Conservation (phyloP, 164 flowering plant genomes). For the Annona cherimola region DNA sequence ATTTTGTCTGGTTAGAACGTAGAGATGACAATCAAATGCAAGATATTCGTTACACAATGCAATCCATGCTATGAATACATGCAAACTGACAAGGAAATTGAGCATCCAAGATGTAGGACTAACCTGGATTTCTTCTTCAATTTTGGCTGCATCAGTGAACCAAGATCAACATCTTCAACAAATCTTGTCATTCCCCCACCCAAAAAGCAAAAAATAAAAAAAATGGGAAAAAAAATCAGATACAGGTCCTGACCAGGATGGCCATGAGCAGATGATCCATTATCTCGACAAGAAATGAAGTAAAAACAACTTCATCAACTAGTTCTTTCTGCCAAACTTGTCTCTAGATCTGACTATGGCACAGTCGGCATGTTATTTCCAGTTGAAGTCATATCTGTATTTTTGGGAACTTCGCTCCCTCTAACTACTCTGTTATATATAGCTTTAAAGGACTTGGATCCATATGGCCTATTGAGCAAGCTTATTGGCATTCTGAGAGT, state of each 20-base stretch:
- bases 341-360: conserved; percentile 1
- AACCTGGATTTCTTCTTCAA: conserved; percentile 19
- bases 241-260: conserved; percentile 5
- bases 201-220: not conserved
- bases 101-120: conserved; percentile 2
- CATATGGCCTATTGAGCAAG: conserved; percentile 79
- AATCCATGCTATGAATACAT: no score
- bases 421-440: conserved; percentile 78
- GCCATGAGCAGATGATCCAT: conserved; percentile 9
- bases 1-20: no score
- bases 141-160: conserved; percentile 13
- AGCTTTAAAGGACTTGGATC: conserved; percentile 79
- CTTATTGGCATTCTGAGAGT: conserved; percentile 90
- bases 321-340: conserved; percentile 3
- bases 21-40: no score
- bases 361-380: conserved; percentile 28
- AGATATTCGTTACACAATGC: no score
- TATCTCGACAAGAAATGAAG: conserved; percentile 6
- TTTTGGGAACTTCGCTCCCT: conserved; percentile 61
- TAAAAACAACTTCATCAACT: conserved; percentile 1
- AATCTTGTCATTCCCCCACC: not conserved
- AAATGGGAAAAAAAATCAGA: not conserved
- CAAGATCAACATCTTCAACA: conserved; percentile 3
- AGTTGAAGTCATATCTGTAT: conserved; percentile 33
- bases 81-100: not conserved